Conservation (phyloP, 495 filamentous ascomycete genomes). For the Podospora conica region DNA sequence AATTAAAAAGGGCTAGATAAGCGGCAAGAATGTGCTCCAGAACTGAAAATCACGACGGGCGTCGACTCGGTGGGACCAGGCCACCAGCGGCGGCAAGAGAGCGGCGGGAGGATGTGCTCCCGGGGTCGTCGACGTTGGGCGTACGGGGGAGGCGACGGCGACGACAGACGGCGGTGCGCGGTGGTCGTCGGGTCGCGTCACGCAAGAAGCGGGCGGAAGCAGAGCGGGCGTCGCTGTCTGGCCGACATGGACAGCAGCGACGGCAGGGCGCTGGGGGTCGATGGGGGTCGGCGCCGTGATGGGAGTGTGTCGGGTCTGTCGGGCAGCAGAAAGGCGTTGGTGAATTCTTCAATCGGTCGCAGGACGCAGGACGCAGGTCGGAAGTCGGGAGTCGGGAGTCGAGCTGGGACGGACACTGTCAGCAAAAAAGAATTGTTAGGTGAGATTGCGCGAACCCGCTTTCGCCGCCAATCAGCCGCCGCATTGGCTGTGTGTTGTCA, state of each 20-base stretch:
- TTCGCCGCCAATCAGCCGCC: conserved; percentile 4
- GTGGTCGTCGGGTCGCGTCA: neutral
- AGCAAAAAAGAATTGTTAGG: conserved; percentile 14
- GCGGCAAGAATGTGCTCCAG: conserved; percentile 2
- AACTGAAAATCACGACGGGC: conserved; percentile 3
- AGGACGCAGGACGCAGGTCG: neutral
- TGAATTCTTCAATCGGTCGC: neutral
- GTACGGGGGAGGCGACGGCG: no score
- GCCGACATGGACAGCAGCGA: neutral
- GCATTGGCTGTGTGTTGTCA: neutral
- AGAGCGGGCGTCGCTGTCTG: neutral
- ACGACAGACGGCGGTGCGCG: neutral
- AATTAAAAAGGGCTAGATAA: conserved; percentile 6
- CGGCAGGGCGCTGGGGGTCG: neutral
- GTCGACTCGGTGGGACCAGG: neutral
- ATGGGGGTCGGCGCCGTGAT: neutral
- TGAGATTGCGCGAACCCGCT: conserved; percentile 6
- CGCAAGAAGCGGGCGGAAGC: neutral
- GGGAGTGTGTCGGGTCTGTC: neutral
- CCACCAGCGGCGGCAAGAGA: conserved; percentile 17
- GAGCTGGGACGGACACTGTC: conserved; percentile 1
- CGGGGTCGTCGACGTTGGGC: conserved; percentile 3
- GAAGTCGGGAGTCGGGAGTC: neutral
- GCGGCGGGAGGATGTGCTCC: conserved; percentile 20
- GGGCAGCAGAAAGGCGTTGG: neutral